These are phyloP conservation scores for Penicillium nucicola DNA, from an alignment of 495 filamentous ascomycete species.

Conservation along the genomic window DNA sequence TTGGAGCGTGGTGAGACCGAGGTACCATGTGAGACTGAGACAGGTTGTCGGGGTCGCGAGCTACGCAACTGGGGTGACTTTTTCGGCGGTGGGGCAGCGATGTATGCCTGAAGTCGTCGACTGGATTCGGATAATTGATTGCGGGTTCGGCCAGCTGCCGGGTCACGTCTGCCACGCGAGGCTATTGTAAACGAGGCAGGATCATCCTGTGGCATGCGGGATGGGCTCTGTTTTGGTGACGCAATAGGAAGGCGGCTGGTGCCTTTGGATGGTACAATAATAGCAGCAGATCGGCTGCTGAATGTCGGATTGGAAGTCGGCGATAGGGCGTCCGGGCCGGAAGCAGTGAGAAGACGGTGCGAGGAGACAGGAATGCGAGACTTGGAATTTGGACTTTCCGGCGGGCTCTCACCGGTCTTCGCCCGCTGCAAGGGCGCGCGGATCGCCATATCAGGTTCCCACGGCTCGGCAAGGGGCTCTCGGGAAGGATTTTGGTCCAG, in stretches of 20 bases:
- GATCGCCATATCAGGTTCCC: constrained; percentile 38
- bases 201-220: constrained; percentile 29
- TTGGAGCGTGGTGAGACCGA: constrained; percentile 64
- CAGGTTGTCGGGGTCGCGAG: constrained; percentile 74
- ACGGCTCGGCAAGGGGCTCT: constrained; percentile 28
- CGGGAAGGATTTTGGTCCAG: constrained; percentile 21
- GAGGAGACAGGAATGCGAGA: constrained; percentile 59
- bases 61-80: constrained; percentile 76
- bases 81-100: constrained; percentile 57
- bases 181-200: constrained; percentile 31
- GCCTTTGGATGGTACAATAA: constrained; percentile 42
- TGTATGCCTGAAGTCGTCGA: constrained; percentile 61
- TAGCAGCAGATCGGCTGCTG: constrained; percentile 27
- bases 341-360: constrained; percentile 44
- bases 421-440: constrained; percentile 31
- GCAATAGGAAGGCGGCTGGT: constrained; percentile 45
- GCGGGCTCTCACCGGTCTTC: constrained; percentile 23
- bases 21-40: constrained; percentile 74
- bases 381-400: constrained; percentile 44
- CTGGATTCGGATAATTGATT: constrained; percentile 38
- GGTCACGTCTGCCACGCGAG: constrained; percentile 33
- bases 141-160: constrained; percentile 31
- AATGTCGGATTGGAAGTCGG: constrained; percentile 46
- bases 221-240: constrained; percentile 30
- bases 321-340: constrained; percentile 42